Conservation (phyloP, 2,329 filamentous ascomycete species). For the Colletotrichum cuscutae region DNA sequence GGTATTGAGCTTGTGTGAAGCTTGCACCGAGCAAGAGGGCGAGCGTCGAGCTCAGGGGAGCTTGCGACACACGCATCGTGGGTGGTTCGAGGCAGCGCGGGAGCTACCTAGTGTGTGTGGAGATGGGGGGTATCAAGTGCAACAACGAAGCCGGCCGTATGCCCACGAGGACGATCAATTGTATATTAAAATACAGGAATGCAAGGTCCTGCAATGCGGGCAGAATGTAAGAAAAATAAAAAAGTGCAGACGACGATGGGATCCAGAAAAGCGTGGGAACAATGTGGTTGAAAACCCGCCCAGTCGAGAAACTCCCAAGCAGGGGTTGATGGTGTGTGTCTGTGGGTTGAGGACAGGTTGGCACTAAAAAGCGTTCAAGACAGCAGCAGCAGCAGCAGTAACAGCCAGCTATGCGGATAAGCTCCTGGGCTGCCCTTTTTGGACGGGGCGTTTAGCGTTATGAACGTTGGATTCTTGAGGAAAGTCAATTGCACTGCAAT, state of each 20-base stretch:
- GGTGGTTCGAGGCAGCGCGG: constrained; percentile 28
- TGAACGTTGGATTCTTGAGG: not conserved
- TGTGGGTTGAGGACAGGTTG: constrained; percentile 42
- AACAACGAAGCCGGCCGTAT: constrained; percentile 30
- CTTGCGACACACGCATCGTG: constrained; percentile 54
- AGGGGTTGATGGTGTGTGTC: constrained; percentile 28
- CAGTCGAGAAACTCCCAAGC: constrained; percentile 24
- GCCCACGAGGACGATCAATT: constrained; percentile 30
- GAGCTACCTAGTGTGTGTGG: constrained; percentile 7
- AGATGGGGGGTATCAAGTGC: constrained; percentile 23
- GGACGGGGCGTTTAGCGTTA: constrained; percentile 5
- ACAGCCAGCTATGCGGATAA: not conserved
- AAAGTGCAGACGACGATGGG: constrained; percentile 20
- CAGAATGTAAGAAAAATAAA: constrained; percentile 21
- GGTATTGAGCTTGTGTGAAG: constrained; percentile 70
- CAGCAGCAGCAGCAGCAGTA: not conserved
- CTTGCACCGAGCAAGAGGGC: constrained; percentile 56
- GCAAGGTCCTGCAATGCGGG: constrained; percentile 25
- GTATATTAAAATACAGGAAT: constrained; percentile 28
- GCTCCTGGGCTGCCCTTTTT: constrained; percentile 15
- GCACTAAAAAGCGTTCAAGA: constrained; percentile 34
- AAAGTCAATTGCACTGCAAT: not conserved
- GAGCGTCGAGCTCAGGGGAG: constrained; percentile 45
- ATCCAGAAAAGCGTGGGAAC: constrained; percentile 26
- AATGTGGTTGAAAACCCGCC: constrained; percentile 31